Percentiles rank a stretch among this genome's conserved stretches.
Evolutionary conservation across 345 rosid species (phyloP).

Genomic region (Hirschfeldia incana): DNA sequence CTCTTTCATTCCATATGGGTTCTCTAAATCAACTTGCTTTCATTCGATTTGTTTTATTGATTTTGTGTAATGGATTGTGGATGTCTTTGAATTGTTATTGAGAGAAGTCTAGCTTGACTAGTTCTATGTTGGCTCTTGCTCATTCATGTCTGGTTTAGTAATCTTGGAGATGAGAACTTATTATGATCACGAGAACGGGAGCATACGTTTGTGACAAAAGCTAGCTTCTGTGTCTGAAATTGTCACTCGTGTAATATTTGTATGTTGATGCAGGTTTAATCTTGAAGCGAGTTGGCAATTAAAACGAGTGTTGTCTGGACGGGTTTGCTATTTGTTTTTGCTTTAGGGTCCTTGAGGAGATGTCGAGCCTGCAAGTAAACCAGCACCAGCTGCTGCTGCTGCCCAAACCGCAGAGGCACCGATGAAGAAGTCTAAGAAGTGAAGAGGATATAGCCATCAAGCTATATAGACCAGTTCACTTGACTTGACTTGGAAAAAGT

Average conservation of each 20-base stretch:
- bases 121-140: too few species aligned
- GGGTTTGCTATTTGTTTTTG: too few species aligned
- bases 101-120: background rate
- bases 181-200: background rate
- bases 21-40: background rate
- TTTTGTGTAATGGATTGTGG: background rate
- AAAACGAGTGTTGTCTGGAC: too few species aligned
- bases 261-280: background rate
- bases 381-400: slow-evolving; percentile 26
- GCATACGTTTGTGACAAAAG: background rate
- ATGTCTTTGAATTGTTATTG: background rate
- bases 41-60: too few species aligned
- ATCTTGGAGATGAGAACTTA: too few species aligned
- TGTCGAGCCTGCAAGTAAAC: slow-evolving; percentile 19
- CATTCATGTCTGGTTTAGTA: too few species aligned
- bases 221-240: background rate
- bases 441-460: slow-evolving; percentile 25
- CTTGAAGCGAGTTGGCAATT: background rate
- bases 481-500: background rate
- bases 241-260: background rate
- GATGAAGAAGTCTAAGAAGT: slow-evolving; percentile 43
- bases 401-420: slow-evolving; percentile 22
- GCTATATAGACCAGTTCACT: slow-evolving; percentile 28
- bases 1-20: background rate
- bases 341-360: slow-evolving; percentile 39